A percentile compares a stretch with the other conserved stretches of the same genome.
phyloP scores from a whole-genome alignment of 805 yeast genomes.

The Jamesozyma spencerorum region DNA sequence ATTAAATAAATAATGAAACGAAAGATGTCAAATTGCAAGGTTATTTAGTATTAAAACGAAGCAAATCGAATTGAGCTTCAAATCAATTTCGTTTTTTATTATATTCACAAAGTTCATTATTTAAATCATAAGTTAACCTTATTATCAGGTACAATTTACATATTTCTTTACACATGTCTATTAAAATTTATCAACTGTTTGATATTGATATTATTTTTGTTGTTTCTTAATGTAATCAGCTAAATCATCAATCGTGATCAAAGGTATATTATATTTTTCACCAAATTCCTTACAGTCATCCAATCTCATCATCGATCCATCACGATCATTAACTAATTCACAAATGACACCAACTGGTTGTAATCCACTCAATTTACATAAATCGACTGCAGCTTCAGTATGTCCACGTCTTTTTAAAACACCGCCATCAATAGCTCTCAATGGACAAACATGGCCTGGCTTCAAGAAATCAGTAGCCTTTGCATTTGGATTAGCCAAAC shows the following conservation, averaged over 20 bases:
- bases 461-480: conserved; percentile 61
- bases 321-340: conserved; percentile 85
- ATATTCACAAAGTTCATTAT: background rate
- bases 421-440: conserved; percentile 84
- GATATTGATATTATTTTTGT: background rate
- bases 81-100: no score
- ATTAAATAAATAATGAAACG: no score
- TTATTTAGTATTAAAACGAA: no score
- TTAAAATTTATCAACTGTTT: background rate
- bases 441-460: conserved; percentile 92
- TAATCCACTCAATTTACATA: conserved; percentile 66
- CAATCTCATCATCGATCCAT: conserved; percentile 91
- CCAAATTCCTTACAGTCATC: conserved; percentile 75
- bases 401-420: conserved; percentile 80
- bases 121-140: background rate
- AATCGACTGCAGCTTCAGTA: conserved; percentile 92
- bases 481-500: conserved; percentile 48
- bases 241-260: conserved; percentile 72
- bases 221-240: conserved; percentile 34
- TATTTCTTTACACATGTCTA: background rate
- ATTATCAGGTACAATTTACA: background rate
- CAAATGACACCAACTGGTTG: conserved; percentile 88
- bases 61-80: no score
- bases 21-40: no score
- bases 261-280: conserved; percentile 48